These are phyloP conservation scores for Euphrasia confusa DNA, from an alignment of 257 asterid genomes.

Conservation along the genomic window DNA sequence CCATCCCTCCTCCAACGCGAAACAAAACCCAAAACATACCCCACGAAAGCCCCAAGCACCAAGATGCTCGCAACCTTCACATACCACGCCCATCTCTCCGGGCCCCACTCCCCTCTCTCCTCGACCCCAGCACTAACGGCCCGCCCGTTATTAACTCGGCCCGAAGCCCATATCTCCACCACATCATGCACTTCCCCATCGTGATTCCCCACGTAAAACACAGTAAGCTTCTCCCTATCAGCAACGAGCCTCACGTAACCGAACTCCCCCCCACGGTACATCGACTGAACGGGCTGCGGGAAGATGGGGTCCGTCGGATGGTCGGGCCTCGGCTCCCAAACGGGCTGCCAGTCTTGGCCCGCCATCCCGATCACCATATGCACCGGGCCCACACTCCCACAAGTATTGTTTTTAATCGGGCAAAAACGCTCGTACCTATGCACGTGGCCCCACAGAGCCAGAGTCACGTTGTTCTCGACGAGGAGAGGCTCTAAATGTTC, in stretches of 20 bases:
- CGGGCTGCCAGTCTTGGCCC: slow-evolving; percentile 93
- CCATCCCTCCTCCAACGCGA: slow-evolving; percentile 42
- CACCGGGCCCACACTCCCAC: slow-evolving; percentile 70
- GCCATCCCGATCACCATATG: slow-evolving; percentile 94
- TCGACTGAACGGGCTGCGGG: slow-evolving; percentile 74
- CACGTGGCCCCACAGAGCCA: slow-evolving; percentile 93
- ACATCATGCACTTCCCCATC: slow-evolving; percentile 84
- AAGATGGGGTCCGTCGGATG: slow-evolving; percentile 58
- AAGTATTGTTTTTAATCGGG: slow-evolving; percentile 75
- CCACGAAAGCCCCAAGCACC: slow-evolving; percentile 68
- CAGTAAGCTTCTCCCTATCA: slow-evolving; percentile 53
- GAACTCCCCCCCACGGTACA: slow-evolving; percentile 77
- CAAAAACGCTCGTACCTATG: slow-evolving; percentile 89
- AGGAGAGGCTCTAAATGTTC: slow-evolving; percentile 76
- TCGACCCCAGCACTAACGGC: slow-evolving; percentile 13
- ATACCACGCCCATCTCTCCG: slow-evolving; percentile 46
- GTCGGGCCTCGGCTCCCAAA: slow-evolving; percentile 69
- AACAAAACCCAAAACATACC: slow-evolving; percentile 57
- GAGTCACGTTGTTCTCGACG: slow-evolving; percentile 58
- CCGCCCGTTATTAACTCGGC: slow-evolving; percentile 47
- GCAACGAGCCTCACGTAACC: slow-evolving; percentile 73
- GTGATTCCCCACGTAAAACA: slow-evolving; percentile 82
- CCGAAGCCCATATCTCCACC: slow-evolving; percentile 79
- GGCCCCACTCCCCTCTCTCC: slow-evolving; percentile 5
- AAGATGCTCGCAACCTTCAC: slow-evolving; percentile 46